phyloP scores from a whole-genome alignment of 1,139 yeast species.

The Eremothecium coryli region DNA sequence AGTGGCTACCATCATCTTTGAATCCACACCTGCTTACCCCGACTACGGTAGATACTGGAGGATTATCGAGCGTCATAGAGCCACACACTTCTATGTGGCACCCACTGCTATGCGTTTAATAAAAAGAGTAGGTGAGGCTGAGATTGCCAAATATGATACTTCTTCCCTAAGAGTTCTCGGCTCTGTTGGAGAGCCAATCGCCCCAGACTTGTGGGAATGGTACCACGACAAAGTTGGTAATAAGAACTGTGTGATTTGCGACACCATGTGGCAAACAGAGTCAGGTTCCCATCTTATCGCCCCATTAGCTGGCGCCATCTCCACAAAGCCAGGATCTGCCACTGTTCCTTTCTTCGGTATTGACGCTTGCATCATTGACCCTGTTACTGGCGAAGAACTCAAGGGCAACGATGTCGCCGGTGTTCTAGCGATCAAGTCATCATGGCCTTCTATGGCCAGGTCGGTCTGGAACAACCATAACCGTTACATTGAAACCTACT shows the following conservation, averaged over 20 bases:
- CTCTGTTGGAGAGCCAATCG: conserved; percentile 97
- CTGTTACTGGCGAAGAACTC: conserved; percentile 77
- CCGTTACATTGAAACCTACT: conserved; percentile 85
- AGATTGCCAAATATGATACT: conserved; percentile 77
- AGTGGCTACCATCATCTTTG: conserved; percentile 85
- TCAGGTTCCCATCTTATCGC: conserved; percentile 95
- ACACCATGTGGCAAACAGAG: conserved; percentile 99
- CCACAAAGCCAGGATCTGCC: conserved; percentile 97
- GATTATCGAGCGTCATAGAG: conserved; percentile 84
- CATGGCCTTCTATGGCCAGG: conserved; percentile 99
- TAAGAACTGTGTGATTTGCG: conserved; percentile 75
- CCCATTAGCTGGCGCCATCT: conserved; percentile 88
- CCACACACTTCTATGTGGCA: conserved; percentile 95
- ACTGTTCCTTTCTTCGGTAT: conserved; percentile 95
- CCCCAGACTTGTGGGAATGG: conserved; percentile 99
- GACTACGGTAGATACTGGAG: conserved; percentile 96
- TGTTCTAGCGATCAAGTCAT: conserved; percentile 75
- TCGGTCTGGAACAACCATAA: conserved; percentile 87
- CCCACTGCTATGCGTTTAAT: conserved; percentile 95
- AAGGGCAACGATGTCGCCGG: conserved; percentile 92
- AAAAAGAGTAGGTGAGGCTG: conserved; percentile 86
- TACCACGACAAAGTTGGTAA: conserved; percentile 88
- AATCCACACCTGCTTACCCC: conserved; percentile 98
- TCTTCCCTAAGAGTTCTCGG: conserved; percentile 91
- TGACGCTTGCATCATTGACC: conserved; percentile 82